Percentiles rank a stretch among this genome's conserved stretches.
Conservation (phyloP, 768 basidiomycete genomes). For the Butyriboletus loyo region DNA sequence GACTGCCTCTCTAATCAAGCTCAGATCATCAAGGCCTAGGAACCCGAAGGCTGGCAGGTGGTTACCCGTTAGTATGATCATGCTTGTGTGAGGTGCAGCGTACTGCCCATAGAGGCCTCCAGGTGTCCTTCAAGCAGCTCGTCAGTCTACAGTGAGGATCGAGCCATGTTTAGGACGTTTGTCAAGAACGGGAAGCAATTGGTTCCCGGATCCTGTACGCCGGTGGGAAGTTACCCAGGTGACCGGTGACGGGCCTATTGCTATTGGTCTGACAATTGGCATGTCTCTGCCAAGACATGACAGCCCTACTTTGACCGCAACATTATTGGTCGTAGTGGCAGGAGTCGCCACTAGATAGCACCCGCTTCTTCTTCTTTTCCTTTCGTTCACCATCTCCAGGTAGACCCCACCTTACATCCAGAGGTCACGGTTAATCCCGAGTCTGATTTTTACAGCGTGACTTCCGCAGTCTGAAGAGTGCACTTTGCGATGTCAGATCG, state of each 20-base stretch:
- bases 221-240: no score
- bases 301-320: neutral
- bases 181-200: no score
- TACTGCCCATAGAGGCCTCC: no score
- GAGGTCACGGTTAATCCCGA: neutral
- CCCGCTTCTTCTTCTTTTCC: neutral
- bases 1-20: neutral
- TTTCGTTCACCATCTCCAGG: neutral
- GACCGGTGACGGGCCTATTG: no score
- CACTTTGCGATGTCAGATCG: conserved; percentile 16
- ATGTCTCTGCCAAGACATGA: neutral
- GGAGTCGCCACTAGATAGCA: neutral
- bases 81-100: no score
- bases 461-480: neutral
- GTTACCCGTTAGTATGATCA: no score
- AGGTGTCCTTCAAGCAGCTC: no score
- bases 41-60: no score
- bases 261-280: neutral
- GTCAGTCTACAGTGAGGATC: no score
- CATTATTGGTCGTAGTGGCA: neutral
- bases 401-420: neutral
- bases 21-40: no score
- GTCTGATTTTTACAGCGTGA: neutral
- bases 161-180: no score
- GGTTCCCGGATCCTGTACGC: no score